Evolutionary conservation across 1,139 yeast genomes (phyloP).

Genomic region (Entelexis sorbosivorans): DNA sequence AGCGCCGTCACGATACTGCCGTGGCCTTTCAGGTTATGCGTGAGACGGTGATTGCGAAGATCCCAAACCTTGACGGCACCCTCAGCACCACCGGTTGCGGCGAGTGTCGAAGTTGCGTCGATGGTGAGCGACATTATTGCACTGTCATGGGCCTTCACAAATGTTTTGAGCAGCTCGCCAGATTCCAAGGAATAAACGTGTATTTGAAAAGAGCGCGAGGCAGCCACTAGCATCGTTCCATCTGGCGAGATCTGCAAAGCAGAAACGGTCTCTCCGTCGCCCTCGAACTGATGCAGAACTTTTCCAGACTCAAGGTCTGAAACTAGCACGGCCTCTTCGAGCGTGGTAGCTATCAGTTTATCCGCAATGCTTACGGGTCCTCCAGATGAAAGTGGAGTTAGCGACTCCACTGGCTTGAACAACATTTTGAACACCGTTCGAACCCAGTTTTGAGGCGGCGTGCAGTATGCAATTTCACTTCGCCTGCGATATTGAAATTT

Average conservation of each 20-base stretch:
- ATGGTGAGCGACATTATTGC: conserved; percentile 72
- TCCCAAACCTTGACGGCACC: conserved; percentile 91
- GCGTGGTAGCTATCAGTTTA: conserved; percentile 63
- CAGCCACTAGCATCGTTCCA: conserved; percentile 54
- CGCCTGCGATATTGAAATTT: neutral
- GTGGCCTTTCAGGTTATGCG: conserved; percentile 89
- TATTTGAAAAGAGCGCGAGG: conserved; percentile 77
- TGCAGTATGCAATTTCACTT: neutral
- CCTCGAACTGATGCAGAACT: conserved; percentile 53
- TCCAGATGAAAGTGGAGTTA: conserved; percentile 76
- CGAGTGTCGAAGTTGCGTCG: conserved; percentile 71
- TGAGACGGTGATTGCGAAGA: conserved; percentile 71
- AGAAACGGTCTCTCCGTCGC: conserved; percentile 79
- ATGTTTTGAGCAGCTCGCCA: conserved; percentile 20
- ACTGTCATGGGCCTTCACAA: conserved; percentile 44
- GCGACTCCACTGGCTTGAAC: conserved; percentile 30
- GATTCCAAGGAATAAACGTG: conserved; percentile 39
- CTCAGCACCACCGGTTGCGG: conserved; percentile 93
- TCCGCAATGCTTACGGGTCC: conserved; percentile 72
- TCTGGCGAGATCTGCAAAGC: conserved; percentile 67
- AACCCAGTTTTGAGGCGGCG: neutral
- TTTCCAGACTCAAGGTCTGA: conserved; percentile 52
- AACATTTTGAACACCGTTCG: conserved; percentile 13
- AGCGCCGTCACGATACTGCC: conserved; percentile 83
- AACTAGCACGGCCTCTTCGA: conserved; percentile 59